Evolutionary conservation across 2,329 filamentous ascomycete species (phyloP).

Genomic region (Fusarium succisae): DNA sequence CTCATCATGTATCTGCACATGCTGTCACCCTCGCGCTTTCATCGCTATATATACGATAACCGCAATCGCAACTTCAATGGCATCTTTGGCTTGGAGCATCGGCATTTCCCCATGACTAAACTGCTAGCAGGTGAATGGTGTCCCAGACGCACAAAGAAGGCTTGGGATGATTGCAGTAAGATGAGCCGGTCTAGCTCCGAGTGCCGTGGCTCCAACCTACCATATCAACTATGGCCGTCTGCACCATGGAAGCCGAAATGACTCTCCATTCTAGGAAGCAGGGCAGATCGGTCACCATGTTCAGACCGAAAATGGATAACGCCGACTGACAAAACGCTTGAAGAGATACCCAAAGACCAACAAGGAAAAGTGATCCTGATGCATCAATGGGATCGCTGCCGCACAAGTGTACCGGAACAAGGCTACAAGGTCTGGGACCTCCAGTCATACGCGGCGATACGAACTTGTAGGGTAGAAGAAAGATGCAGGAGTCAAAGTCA

Average conservation of each 20-base stretch:
- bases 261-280: neutral
- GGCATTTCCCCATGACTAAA: neutral
- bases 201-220: neutral
- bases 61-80: neutral
- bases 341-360: rapidly evolving
- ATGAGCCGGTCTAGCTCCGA: neutral
- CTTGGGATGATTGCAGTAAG: neutral
- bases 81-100: neutral
- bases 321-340: rapidly evolving
- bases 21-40: neutral
- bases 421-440: neutral
- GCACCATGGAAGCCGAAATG: neutral
- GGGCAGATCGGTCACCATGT: neutral
- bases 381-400: neutral
- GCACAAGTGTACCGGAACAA: neutral
- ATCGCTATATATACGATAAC: conserved; percentile 1
- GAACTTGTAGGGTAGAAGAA: neutral
- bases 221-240: neutral
- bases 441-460: neutral
- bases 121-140: neutral
- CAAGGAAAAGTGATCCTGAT: neutral
- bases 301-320: neutral
- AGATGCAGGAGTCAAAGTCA: neutral
- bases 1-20: conserved; percentile 11
- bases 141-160: neutral